Conservation (phyloP, 768 basidiomycete species). For the Lentinus brumalis region DNA sequence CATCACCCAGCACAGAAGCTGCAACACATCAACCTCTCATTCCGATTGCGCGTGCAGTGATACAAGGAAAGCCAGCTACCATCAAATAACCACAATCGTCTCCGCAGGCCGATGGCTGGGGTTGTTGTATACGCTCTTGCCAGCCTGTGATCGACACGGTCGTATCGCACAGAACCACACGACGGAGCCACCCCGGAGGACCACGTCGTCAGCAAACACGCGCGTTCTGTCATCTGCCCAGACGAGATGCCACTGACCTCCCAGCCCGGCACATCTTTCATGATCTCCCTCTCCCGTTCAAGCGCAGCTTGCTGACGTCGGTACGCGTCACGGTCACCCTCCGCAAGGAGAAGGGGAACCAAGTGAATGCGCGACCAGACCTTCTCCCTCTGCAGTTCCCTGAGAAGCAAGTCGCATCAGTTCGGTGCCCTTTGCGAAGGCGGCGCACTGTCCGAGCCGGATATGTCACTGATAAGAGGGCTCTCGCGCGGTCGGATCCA, state of each 20-base stretch:
- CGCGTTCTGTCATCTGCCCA: slow-evolving; percentile 16
- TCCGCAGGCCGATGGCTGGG: slow-evolving; percentile 63
- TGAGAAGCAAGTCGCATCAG: slow-evolving; percentile 48
- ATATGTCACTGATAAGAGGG: slow-evolving; percentile 45
- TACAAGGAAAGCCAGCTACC: slow-evolving; percentile 23
- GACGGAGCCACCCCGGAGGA: slow-evolving; percentile 18
- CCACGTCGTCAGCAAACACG: slow-evolving; percentile 20
- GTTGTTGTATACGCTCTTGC: slow-evolving; percentile 86
- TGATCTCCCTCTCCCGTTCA: slow-evolving; percentile 83
- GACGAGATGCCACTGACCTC: slow-evolving; percentile 65
- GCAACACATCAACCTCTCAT: slow-evolving; percentile 24
- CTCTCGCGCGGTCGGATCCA: slow-evolving; percentile 65
- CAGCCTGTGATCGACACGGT: slow-evolving; percentile 52
- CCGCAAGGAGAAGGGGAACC: slow-evolving; percentile 88
- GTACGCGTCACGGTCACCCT: slow-evolving; percentile 90
- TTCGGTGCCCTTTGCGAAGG: slow-evolving; percentile 37
- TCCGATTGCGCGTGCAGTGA: slow-evolving; percentile 23
- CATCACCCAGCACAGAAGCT: slow-evolving; percentile 19
- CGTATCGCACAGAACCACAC: slow-evolving; percentile 20
- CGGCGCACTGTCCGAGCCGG: slow-evolving; percentile 20
- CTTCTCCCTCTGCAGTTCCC: slow-evolving; percentile 92
- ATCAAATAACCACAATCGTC: slow-evolving; percentile 61
- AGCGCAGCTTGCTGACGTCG: slow-evolving; percentile 77
- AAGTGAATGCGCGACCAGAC: slow-evolving; percentile 96
- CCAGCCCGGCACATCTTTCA: slow-evolving; percentile 94